These are phyloP conservation scores for Elsinoe batatas DNA, from an alignment of 2,329 filamentous ascomycete genomes.

Conservation along the genomic window DNA sequence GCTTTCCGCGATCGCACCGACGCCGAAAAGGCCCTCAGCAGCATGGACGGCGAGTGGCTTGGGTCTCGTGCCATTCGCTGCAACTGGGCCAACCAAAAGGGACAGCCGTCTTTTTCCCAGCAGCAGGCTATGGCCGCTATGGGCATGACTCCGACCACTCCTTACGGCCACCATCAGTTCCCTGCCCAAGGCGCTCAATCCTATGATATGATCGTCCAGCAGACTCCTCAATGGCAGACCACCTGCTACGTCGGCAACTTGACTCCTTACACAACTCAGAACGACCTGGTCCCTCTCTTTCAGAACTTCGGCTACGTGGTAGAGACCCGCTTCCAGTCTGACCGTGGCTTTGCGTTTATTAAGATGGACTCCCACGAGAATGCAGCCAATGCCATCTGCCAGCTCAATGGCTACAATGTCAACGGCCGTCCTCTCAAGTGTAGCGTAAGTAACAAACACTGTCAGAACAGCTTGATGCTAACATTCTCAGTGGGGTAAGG, in stretches of 20 bases:
- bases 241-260: constrained; percentile 97
- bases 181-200: constrained; percentile 93
- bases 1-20: constrained; percentile 90
- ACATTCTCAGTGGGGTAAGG: constrained; percentile 80
- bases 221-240: constrained; percentile 96
- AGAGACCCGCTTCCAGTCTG: constrained; percentile 94
- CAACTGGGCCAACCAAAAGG: constrained; percentile 99
- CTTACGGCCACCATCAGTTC: constrained; percentile 86
- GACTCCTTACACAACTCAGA: constrained; percentile 93
- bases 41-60: constrained; percentile 99
- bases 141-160: constrained; percentile 95
- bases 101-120: constrained; percentile 96
- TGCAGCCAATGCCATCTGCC: constrained; percentile 95
- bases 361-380: constrained; percentile 99
- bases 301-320: constrained; percentile 97
- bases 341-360: constrained; percentile 95
- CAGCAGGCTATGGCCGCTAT: constrained; percentile 95
- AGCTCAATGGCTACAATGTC: constrained; percentile 95
- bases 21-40: constrained; percentile 89
- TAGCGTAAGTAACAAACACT: constrained; percentile 61
- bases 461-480: constrained; percentile 15
- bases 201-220: constrained; percentile 91
- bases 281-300: constrained; percentile 94
- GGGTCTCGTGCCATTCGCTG: constrained; percentile 95
- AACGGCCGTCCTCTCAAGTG: constrained; percentile 96